Base-by-base conservation (phyloP, 257 asterid species). In the Solanum piurae region DNA sequence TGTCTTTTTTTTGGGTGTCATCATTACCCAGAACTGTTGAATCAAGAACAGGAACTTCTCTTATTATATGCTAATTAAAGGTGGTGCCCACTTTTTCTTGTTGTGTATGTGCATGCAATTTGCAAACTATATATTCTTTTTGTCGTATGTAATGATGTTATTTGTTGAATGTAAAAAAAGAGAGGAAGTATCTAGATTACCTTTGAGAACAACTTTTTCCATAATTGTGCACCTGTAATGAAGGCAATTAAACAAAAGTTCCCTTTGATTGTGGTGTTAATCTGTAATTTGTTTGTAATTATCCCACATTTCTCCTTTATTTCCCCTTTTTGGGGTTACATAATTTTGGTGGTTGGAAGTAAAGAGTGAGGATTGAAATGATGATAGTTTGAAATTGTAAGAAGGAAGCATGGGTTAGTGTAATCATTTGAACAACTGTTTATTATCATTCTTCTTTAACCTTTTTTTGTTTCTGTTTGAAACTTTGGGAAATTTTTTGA, bases 221-320 rank as follows among this genome's bases (percentile, higher is more conserved):
- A 18, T 66, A 29, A 16, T 87, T 85, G 31, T 83, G 83, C 87
- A 69, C 49, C 89, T 90, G 79, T 88, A 86, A 90, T 90, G 85
- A 89, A 83, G 92, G 83, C 13, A 86, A 87, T 92, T 89, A 87
- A 87, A 83, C 89, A 88, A 79, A 93, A 90, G 87, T 89, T 37
- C 90, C 97, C 97, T 92, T 93, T 94, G 92, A 96, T 95, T 95
- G 96, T 94, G 98, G 95, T 90, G 71, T 92, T 85, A 93, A 91
- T 91, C 91, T 92, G 87, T 89, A 88, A 91, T 90, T 89, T 89
- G 46, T 85, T 34, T 89, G 74, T 88, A 91, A 87, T 75, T 74
- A 72, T 25, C 46, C 36, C 13, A 46, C 31, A 72, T 18, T 75
- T 44, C 27, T 31, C 69, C 4, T 7, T 4, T 38, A 13, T 31